phyloP scores from a whole-genome alignment of 1,284 basidiomycete genomes.

The Heterobasidion parviporum region DNA sequence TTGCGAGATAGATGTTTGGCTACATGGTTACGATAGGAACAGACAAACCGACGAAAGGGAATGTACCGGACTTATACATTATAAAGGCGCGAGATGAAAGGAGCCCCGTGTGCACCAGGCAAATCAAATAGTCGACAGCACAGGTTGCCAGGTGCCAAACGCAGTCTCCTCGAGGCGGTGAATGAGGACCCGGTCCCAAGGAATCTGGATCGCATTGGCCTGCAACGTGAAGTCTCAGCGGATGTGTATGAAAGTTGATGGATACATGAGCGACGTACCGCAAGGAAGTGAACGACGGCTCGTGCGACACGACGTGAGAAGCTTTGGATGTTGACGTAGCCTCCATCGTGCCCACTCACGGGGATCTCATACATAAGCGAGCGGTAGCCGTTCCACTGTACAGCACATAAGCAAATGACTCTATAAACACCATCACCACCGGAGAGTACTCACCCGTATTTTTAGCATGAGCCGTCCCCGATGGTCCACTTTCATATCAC shows the following conservation, averaged over 20 bases:
- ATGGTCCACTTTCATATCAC: conserved; percentile 55
- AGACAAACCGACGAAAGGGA: neutral
- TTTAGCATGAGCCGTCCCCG: conserved; percentile 52
- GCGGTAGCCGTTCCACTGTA: conserved; percentile 62
- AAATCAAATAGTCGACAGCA: conserved; percentile 31
- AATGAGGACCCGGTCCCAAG: conserved; percentile 61
- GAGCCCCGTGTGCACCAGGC: neutral
- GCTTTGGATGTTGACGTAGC: conserved; percentile 55
- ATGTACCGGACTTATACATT: neutral
- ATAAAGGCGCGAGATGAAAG: neutral
- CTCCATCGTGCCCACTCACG: conserved; percentile 49
- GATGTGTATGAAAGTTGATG: conserved; percentile 1
- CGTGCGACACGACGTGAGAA: conserved; percentile 61
- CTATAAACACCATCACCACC: neutral
- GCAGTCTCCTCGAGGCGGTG: conserved; percentile 65
- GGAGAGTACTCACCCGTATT: conserved; percentile 38
- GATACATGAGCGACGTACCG: conserved; percentile 32
- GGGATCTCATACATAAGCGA: conserved; percentile 72
- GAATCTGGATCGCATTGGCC: conserved; percentile 59
- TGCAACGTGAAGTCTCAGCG: conserved; percentile 12
- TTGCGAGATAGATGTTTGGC: no score
- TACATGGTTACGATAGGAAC: no score
- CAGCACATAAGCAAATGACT: neutral
- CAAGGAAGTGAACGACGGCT: conserved; percentile 67
- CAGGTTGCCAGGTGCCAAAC: conserved; percentile 62